Conservation (phyloP, 352 stramenopile species). For the Bremia lactucae region DNA sequence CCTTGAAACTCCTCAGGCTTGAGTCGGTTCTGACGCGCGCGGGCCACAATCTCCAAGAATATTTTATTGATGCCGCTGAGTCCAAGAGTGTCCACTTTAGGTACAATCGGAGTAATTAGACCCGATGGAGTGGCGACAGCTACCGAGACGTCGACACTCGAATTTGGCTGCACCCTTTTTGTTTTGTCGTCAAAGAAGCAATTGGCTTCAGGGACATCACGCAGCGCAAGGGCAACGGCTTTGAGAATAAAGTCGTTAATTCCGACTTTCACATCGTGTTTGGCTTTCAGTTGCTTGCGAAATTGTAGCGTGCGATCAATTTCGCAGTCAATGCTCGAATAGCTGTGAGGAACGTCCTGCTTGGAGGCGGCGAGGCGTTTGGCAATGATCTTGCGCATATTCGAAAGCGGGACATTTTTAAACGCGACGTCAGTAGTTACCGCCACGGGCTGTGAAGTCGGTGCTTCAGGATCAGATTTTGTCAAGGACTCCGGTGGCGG, state of each 20-base stretch:
- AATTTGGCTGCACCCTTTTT: conserved; percentile 70
- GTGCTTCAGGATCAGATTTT: conserved; percentile 8
- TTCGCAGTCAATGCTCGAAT: conserved; percentile 93
- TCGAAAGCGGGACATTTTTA: conserved; percentile 81
- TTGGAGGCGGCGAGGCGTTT: conserved; percentile 96
- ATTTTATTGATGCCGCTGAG: conserved; percentile 91
- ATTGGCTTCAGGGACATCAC: conserved; percentile 93
- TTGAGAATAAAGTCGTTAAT: conserved; percentile 99
- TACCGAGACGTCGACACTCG: conserved; percentile 94
- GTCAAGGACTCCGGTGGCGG: conserved; percentile 16
- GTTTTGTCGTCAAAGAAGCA: conserved; percentile 60
- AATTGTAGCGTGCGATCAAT: conserved; percentile 87
- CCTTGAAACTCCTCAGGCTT: conserved; percentile 99
- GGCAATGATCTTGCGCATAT: conserved; percentile 99
- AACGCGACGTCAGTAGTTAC: conserved; percentile 33
- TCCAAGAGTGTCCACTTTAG: conserved; percentile 87
- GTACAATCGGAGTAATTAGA: conserved; percentile 98
- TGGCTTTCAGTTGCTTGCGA: conserved; percentile 87
- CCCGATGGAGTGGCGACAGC: conserved; percentile 95
- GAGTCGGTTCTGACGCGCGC: conserved; percentile 93
- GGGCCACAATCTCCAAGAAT: conserved; percentile 95
- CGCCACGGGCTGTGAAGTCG: conserved; percentile 6
- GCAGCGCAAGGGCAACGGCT: conserved; percentile 90
- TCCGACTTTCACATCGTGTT: conserved; percentile 94
- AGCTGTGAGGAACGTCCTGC: conserved; percentile 93